Evolutionary conservation across 202 grass and related monocot species (phyloP).

Genomic region (Eragrostis tef): DNA sequence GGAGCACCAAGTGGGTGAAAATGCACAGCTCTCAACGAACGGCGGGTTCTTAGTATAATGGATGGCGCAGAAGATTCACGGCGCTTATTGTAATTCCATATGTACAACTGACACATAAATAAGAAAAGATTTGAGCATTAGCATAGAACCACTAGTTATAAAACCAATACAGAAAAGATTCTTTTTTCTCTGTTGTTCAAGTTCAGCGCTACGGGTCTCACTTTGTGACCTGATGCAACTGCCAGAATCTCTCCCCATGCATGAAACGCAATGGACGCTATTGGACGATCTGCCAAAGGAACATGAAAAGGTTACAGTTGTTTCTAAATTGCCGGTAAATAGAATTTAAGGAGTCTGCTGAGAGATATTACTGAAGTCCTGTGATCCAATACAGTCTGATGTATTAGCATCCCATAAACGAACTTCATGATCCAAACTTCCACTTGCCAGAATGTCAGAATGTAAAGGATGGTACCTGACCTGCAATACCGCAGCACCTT

Average conservation of each 20-base stretch:
- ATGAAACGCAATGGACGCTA: conserved; percentile 99
- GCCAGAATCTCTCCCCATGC: conserved; percentile 90
- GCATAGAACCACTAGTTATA: conserved; percentile 28
- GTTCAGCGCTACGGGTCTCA: conserved; percentile 45
- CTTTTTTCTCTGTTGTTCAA: conserved; percentile 31
- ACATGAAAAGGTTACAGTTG: conserved; percentile 44
- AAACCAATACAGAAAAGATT: conserved; percentile 38
- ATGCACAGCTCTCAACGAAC: conserved; percentile 97
- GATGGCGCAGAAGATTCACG: conserved; percentile 58
- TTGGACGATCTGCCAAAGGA: conserved; percentile 75
- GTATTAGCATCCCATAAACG: conserved; percentile 94
- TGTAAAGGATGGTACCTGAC: conserved; percentile 91
- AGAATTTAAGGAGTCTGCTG: conserved; percentile 38
- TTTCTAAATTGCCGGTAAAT: conserved; percentile 35
- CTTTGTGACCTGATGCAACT: conserved; percentile 99
- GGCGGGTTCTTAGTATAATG: conserved; percentile 84
- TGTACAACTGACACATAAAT: conserved; percentile 73
- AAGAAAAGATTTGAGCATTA: conserved; percentile 30
- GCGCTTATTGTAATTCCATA: conserved; percentile 98
- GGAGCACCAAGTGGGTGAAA: conserved; percentile 96
- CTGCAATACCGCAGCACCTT: conserved; percentile 54
- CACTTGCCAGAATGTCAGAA: conserved; percentile 96
- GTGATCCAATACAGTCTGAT: conserved; percentile 77
- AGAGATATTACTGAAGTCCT: conserved; percentile 81
- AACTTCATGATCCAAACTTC: conserved; percentile 98